Evolutionary conservation across 2,329 filamentous ascomycete species (phyloP).

Genomic region (Epicoccum nigrum): DNA sequence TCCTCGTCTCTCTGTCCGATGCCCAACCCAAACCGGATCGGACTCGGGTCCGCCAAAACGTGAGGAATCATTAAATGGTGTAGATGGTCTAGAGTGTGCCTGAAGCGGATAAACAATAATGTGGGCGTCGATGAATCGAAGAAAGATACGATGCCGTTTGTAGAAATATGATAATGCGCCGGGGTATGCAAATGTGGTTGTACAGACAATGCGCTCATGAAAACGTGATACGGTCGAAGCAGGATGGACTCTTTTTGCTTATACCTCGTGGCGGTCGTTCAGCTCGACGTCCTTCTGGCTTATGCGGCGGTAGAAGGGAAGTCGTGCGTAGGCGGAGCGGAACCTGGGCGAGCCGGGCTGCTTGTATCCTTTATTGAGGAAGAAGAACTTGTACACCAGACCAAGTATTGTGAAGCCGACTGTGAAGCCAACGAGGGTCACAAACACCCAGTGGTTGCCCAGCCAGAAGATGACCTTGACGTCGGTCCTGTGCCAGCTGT

Average conservation of each 20-base stretch:
- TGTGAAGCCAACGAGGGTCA: slow-evolving; percentile 61
- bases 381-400: slow-evolving; percentile 59
- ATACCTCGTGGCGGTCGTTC: slow-evolving; percentile 46
- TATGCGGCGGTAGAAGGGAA: slow-evolving; percentile 46
- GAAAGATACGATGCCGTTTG: background rate
- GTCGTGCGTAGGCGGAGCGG: slow-evolving; percentile 31
- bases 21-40: background rate
- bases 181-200: slow-evolving; percentile 9
- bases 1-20: background rate
- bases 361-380: slow-evolving; percentile 34
- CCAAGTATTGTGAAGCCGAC: slow-evolving; percentile 59
- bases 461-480: slow-evolving; percentile 71
- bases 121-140: slow-evolving; percentile 2
- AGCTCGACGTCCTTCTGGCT: slow-evolving; percentile 46
- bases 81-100: background rate
- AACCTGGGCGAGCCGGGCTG: slow-evolving; percentile 24
- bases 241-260: background rate
- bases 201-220: slow-evolving; percentile 15
- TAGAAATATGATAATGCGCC: slow-evolving; percentile 9
- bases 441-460: slow-evolving; percentile 60
- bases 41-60: background rate
- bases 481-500: slow-evolving; percentile 70
- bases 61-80: slow-evolving; percentile 11
- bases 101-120: background rate
- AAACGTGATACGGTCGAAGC: slow-evolving; percentile 2